Base-by-base conservation (phyloP, 1,139 yeast genomes). In the Pneumocystis sp. region DNA sequence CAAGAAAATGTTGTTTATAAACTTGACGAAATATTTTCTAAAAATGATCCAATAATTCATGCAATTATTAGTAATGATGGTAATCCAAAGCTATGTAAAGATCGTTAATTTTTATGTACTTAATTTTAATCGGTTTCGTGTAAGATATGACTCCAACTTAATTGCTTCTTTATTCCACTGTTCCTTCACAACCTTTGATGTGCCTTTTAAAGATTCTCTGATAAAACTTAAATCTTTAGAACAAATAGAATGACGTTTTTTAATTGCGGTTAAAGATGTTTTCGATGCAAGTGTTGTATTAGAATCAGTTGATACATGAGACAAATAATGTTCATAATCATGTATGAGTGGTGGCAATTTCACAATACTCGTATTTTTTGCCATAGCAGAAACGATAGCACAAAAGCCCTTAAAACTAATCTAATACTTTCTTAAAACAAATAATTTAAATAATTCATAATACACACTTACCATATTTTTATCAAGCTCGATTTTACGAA, bases 401-500 rank as follows among this genome's bases (percentile, higher is more conserved):
- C 57, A 21, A 25, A 50, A 50, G 10, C 57, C 57, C 21, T 50
- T 50, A 25, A 50, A 50, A 12, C n/a, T 19, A 19, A 50, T 50
- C 57, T 50, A 50, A 50, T 1, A 12, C 21, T 50, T 10, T 12
- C 6, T 15, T 25, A 50, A 25, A 15, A 40, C 19, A 40, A 50
- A 65, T 45, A 25, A 59, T 59, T 21, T 35, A 6, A 19, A 64
- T 64, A 59, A 40, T 65, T 19, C 64, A 59, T 4, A 37, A 62
- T 0, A 63, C 21, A 63, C 21, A 7, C 64, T 64, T 19, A 66
- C 62, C 39, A 56, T 57, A 57, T 66, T 66, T 31, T 66, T 67
- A 56, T 66, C 67, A 35, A 66, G 44, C 31, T 59, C 56, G 21
- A 66, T 40, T 37, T 65, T 61, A 21, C 66, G 63, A 45, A 66